Percentiles rank a stretch among this genome's conserved stretches.
These are phyloP conservation scores for Amborella trichopoda DNA, from an alignment of 164 flowering plant genomes.

Conservation along the genomic window DNA sequence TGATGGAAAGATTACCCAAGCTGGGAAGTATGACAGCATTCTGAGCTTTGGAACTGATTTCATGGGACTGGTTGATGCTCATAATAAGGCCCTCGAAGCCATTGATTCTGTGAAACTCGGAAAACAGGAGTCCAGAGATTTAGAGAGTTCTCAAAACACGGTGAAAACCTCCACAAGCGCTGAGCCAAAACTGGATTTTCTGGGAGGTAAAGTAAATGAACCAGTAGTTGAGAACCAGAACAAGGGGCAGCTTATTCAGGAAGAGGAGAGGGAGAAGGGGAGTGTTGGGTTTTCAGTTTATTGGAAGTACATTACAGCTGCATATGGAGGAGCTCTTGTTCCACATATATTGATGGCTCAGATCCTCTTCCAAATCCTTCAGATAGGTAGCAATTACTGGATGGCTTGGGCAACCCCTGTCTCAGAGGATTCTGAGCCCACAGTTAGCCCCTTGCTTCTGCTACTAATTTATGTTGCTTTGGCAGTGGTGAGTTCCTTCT, in stretches of 20 bases:
- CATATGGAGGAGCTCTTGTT: conserved; percentile 1
- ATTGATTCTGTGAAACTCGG: conserved; percentile 2
- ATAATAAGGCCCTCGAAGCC: conserved; percentile 54
- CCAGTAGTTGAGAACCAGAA: too few relatives aligned
- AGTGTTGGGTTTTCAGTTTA: conserved; percentile 4
- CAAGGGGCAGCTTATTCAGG: conserved; percentile 2
- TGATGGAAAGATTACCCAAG: conserved; percentile 74
- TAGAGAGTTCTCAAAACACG: too few relatives aligned
- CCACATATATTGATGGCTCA: conserved; percentile 1
- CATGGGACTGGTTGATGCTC: conserved; percentile 87
- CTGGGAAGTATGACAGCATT: conserved; percentile 71
- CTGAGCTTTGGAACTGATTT: conserved; percentile 66
- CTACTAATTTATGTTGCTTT: conserved; percentile 54
- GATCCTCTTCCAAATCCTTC: not conserved
- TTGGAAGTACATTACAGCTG: not conserved
- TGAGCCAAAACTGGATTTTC: conserved; percentile 25
- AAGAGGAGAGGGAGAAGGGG: conserved; percentile 3
- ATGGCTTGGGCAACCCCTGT: conserved; percentile 37
- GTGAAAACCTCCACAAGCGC: too few relatives aligned
- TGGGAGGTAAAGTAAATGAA: conserved; percentile 32
- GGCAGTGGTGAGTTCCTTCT: conserved; percentile 57
- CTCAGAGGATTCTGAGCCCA: conserved; percentile 36
- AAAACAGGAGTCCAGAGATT: conserved; percentile 15
- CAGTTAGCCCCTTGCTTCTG: conserved; percentile 29
- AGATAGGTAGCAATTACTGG: conserved; percentile 15